Conservation (phyloP, 2,329 filamentous ascomycete species). For the Aspergillus sp. region DNA sequence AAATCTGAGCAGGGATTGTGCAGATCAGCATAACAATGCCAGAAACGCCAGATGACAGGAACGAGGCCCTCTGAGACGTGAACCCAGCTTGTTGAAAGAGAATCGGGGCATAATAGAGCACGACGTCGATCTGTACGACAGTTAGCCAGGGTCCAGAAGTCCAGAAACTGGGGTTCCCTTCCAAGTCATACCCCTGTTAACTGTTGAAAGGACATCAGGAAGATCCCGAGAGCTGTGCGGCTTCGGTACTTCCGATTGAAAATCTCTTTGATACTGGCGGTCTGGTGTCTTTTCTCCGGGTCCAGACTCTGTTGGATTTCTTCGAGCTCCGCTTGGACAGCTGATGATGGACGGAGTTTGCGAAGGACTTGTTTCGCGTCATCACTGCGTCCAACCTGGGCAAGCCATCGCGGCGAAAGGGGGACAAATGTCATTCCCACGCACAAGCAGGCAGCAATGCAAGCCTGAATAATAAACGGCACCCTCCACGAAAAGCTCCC, state of each 20-base stretch:
- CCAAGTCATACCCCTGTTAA: constrained; percentile 11
- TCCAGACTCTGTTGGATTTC: constrained; percentile 21
- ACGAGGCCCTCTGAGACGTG: constrained; percentile 19
- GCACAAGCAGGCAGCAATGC: constrained; percentile 4
- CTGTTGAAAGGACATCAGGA: constrained; percentile 18
- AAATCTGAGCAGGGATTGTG: constrained; percentile 30
- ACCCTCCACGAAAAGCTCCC: constrained; percentile 11
- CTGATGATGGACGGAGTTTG: background rate
- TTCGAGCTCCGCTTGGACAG: constrained; percentile 11
- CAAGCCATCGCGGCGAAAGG: constrained; percentile 17
- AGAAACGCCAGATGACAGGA: constrained; percentile 30
- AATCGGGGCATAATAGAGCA: constrained; percentile 32
- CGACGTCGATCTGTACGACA: constrained; percentile 12
- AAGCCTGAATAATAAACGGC: constrained; percentile 14
- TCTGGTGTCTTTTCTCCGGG: constrained; percentile 10
- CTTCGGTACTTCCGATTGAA: constrained; percentile 14
- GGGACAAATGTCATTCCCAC: constrained; percentile 10
- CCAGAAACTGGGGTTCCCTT: background rate
- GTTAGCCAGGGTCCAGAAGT: background rate
- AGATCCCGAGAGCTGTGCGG: constrained; percentile 12
- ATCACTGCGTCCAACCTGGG: constrained; percentile 3
- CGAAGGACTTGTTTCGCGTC: constrained; percentile 9
- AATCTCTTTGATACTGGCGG: constrained; percentile 14
- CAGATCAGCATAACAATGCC: constrained; percentile 31
- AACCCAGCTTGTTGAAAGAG: constrained; percentile 31